These are phyloP conservation scores for Nannochloropsis salina DNA, from an alignment of 108 stramenopile genomes.

Conservation along the genomic window DNA sequence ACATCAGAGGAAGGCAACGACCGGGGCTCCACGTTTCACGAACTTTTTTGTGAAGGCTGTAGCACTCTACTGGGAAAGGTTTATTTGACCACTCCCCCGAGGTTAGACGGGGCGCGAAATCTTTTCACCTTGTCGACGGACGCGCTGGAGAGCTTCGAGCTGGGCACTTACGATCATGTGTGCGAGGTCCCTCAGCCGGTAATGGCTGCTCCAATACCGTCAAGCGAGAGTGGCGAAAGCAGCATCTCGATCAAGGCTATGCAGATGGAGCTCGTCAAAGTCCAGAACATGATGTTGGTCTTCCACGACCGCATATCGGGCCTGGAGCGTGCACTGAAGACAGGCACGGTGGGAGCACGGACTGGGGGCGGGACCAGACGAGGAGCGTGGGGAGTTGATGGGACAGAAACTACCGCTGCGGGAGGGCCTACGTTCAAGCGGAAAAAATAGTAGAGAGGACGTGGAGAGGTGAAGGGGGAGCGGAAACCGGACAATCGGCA, in stretches of 20 bases:
- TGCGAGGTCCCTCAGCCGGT: background rate
- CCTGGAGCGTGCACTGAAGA: background rate
- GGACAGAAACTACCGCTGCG: background rate
- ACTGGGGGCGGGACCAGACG: background rate
- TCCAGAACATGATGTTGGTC: constrained; percentile 10
- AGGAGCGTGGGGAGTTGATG: background rate
- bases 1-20: constrained; percentile 5
- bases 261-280: constrained; percentile 2
- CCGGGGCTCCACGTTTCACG: background rate
- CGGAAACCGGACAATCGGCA: too few relatives aligned
- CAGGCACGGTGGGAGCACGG: background rate
- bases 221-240: background rate
- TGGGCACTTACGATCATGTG: background rate
- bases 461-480: background rate
- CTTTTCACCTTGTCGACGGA: background rate
- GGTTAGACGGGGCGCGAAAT: background rate
- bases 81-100: background rate
- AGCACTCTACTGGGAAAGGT: constrained; percentile 1
- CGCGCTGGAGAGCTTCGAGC: constrained; percentile 2
- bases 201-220: background rate
- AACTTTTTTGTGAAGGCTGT: constrained; percentile 16
- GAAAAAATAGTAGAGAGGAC: background rate
- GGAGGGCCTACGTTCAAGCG: background rate
- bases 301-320: background rate
- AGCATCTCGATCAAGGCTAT: background rate